Conservation (phyloP, 2,329 filamentous ascomycete species). For the Botrytis cinerea region DNA sequence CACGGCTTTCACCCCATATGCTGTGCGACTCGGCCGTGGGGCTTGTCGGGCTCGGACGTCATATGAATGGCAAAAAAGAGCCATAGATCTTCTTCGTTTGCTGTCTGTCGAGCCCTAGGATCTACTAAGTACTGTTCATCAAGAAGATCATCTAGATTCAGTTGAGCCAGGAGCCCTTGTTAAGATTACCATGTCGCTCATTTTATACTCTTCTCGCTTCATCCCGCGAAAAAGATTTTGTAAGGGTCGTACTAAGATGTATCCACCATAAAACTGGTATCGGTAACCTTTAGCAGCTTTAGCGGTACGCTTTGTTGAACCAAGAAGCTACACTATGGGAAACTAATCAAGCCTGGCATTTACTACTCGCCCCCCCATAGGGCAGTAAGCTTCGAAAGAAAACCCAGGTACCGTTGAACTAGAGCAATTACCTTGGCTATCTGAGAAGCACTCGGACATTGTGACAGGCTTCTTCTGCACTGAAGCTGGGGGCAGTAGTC, state of each 20-base stretch:
- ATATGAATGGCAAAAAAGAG: slow-evolving; percentile 4
- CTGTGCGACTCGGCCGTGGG: background rate
- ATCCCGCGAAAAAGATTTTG: background rate
- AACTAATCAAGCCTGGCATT: background rate
- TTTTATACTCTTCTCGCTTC: background rate
- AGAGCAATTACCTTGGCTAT: background rate
- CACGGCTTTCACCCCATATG: slow-evolving; percentile 4
- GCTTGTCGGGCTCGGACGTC: background rate
- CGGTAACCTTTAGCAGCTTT: background rate
- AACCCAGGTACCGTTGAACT: background rate
- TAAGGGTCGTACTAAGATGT: background rate
- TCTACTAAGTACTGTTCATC: background rate
- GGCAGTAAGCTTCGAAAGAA: background rate
- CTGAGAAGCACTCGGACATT: background rate
- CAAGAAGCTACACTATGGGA: background rate
- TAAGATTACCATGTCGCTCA: background rate
- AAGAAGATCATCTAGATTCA: background rate
- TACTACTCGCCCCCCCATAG: background rate
- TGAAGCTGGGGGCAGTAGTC: background rate
- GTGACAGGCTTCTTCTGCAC: background rate
- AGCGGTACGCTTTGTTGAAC: background rate
- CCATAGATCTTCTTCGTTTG: background rate
- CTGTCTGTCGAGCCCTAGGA: background rate
- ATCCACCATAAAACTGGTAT: background rate
- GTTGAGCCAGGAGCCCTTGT: background rate